These are phyloP conservation scores for Piromyces sp. DNA, from an alignment of 192 early-diverging fungal species.

Conservation along the genomic window DNA sequence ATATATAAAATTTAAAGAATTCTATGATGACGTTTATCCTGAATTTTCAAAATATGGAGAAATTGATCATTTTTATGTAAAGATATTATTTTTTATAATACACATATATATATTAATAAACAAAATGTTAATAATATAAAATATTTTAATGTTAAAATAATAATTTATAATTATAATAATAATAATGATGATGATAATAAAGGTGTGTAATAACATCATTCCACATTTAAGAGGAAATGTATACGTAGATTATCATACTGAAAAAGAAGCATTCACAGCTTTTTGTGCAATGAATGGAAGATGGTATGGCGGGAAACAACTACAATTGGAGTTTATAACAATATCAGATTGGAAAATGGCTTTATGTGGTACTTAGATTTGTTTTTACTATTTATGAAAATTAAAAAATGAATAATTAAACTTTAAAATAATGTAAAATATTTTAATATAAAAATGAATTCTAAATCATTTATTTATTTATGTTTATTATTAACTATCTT, in stretches of 20 bases:
- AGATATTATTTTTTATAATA: neutral
- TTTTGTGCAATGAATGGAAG: constrained; percentile 12
- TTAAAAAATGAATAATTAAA: too few relatives aligned
- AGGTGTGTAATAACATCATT: constrained; percentile 19
- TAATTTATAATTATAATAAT: too few relatives aligned
- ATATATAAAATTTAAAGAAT: neutral
- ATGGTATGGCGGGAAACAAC: constrained; percentile 17
- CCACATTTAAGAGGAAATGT: constrained; percentile 22
- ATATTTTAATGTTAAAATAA: too few relatives aligned
- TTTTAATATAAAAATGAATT: too few relatives aligned
- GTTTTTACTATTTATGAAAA: neutral
- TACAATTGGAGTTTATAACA: constrained; percentile 13
- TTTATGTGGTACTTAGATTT: constrained; percentile 16
- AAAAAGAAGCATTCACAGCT: constrained; percentile 13
- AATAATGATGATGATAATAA: constrained; percentile 3
- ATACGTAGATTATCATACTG: constrained; percentile 21
- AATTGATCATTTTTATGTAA: neutral
- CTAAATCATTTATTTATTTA: too few relatives aligned
- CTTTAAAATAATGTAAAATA: too few relatives aligned
- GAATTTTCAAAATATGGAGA: neutral
- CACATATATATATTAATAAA: too few relatives aligned
- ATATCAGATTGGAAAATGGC: constrained; percentile 23
- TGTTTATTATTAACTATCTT: too few relatives aligned
- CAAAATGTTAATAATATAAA: too few relatives aligned
- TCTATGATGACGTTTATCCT: neutral